Evolutionary conservation across 1,284 basidiomycete species (phyloP), one percentile per base, ranked within the genome.

Genomic region (Neonothopanus nambi): DNA sequence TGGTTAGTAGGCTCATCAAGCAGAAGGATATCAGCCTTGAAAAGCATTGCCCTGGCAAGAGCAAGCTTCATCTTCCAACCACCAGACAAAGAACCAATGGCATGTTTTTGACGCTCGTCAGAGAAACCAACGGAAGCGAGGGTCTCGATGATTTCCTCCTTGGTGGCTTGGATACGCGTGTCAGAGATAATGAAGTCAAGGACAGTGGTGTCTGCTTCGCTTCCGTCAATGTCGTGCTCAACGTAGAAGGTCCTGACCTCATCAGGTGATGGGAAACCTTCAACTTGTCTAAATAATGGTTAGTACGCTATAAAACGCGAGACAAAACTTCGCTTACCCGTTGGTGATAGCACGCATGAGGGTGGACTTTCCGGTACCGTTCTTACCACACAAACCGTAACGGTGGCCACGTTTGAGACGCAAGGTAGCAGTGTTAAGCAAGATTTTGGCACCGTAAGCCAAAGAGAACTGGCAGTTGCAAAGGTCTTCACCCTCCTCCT

Each of bases 11-110:
- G 95, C 79, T 98, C 95, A 74, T 98, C 95, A 65, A 97, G 91
- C 48, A 97, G 79, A 58, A 98, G 87, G 67, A 98, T 97, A 69
- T 98, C 95, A 63, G 95, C 95, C 80, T 94, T 95, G 92, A 98
- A 99, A 56, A 99, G 85, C 81, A 99, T 97, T 56, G 97, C 97
- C 65, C 97, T 88, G 55, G 97, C 97, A 57, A 99, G 87, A 28
- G 96, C 97, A 61, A 99, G 89, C 85, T 98, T 98, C 97, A 99
- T 99, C 84, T 99, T 98, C 97, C 97, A 99, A 80, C 97, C 97
- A 84, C 97, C 97, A 47, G 96, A 99, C 52, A 99, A 80, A 59
- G 87, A 88, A 61, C 94, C 93, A 62, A 97, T 97, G 41, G 93
- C 77, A 62, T 91, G 80, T 63, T 75, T 77, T 77, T 97, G 95